These are phyloP conservation scores for Alternaria sp. DNA, from an alignment of 2,329 filamentous ascomycete species.

Conservation along the genomic window DNA sequence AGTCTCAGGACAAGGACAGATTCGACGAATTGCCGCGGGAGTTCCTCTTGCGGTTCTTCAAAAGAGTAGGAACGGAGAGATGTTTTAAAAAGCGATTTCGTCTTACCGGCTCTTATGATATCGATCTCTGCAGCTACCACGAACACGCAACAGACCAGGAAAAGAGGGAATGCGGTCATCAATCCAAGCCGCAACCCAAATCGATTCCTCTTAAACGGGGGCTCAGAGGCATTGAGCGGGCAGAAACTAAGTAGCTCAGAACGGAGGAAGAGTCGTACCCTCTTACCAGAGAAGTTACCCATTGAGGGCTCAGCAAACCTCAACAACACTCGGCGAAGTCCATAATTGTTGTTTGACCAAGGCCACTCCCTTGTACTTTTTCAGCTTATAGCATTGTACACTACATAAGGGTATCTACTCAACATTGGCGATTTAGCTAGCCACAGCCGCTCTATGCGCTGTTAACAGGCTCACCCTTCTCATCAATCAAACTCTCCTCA, in stretches of 20 bases:
- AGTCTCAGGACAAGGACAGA: not conserved
- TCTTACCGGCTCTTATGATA: no score
- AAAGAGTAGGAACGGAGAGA: not conserved
- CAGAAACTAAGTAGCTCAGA: no score
- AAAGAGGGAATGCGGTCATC: not conserved
- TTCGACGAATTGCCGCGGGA: not conserved
- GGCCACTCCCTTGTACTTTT: no score
- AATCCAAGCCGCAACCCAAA: no score
- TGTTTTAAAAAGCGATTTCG: no score
- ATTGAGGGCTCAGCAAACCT: no score
- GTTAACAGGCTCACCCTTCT: constrained; percentile 55
- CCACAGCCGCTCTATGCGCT: constrained; percentile 12
- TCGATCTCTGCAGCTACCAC: not conserved
- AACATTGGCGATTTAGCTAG: not conserved
- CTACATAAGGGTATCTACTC: constrained; percentile 14
- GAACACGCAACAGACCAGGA: not conserved
- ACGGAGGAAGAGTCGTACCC: no score
- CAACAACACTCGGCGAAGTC: no score
- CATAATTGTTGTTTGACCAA: no score
- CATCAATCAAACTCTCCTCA: constrained; percentile 76
- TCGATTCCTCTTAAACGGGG: no score
- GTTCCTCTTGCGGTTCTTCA: not conserved
- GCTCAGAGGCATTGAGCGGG: no score
- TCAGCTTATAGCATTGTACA: not conserved
- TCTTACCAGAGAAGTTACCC: no score